Evolutionary conservation across 1,139 yeast genomes (phyloP).

Genomic region (Blastobotrys serpentis): DNA sequence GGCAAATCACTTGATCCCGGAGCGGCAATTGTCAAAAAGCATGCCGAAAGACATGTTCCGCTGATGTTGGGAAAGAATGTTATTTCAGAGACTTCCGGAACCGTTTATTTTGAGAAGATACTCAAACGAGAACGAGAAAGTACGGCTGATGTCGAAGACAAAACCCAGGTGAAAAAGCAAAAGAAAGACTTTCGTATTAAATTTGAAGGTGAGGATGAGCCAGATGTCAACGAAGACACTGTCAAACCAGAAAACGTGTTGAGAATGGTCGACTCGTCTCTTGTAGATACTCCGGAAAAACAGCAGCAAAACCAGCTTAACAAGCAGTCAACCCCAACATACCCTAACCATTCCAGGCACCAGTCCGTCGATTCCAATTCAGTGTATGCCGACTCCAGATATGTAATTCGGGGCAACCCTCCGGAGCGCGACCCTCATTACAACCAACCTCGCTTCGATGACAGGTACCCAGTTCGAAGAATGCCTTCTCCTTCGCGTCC

Average conservation of each 20-base stretch:
- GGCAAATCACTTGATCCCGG: conserved; percentile 22
- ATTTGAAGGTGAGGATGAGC: conserved; percentile 32
- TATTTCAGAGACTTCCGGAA: conserved; percentile 19
- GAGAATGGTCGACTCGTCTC: conserved; percentile 43
- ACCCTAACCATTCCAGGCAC: neutral
- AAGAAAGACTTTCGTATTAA: conserved; percentile 28
- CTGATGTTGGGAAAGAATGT: conserved; percentile 26
- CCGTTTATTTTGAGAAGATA: conserved; percentile 20
- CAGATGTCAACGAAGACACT: conserved; percentile 32
- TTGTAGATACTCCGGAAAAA: conserved; percentile 40
- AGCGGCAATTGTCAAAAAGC: conserved; percentile 17
- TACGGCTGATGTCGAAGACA: conserved; percentile 26
- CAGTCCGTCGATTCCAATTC: neutral
- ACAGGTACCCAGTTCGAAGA: neutral
- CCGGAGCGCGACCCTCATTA: conserved; percentile 11
- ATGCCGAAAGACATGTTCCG: conserved; percentile 16
- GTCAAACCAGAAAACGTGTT: conserved; percentile 40
- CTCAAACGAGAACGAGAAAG: conserved; percentile 27
- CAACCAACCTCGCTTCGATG: conserved; percentile 4
- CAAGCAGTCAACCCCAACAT: neutral
- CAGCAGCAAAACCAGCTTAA: conserved; percentile 12
- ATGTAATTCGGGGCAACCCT: conserved; percentile 6
- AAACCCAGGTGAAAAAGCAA: conserved; percentile 24
- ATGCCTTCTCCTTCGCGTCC: neutral
- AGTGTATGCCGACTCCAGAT: conserved; percentile 3